Evolutionary conservation across 2,329 filamentous ascomycete species (phyloP), one percentile per base, ranked within the genome.

Genomic region (Pseudocercospora macadamiae): DNA sequence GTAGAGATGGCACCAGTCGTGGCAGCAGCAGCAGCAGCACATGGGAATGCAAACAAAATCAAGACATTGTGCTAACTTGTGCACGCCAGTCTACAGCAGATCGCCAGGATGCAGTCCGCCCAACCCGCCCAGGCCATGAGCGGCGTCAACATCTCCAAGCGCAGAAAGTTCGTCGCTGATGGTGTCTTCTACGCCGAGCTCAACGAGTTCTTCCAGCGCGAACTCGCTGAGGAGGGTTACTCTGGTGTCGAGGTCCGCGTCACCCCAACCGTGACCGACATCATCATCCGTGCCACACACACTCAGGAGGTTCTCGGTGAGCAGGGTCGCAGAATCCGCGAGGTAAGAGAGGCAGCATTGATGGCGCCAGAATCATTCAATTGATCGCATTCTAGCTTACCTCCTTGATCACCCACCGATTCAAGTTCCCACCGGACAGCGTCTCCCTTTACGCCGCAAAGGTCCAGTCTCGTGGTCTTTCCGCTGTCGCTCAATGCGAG

Each of bases 131-230:
- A 65, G 51, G 64, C 65, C 62, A 61, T 68, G 60, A 65, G 67
- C 67, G 69, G 70, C 64, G 63, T 64, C 64, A 73, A 72, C 69
- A 93, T 90, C 82, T 93, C 89, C 80, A 93, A 93, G 89, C 83
- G 89, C 82, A 90, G 90, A 87, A 93, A 82, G 78, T 80, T 82
- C 80, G 74, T 82, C 70, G 79, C 80, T 68, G 95, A 99, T 83
- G 95, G 95, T 89, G 95, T 99, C 77, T 99, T 99, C 91, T 99
- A 97, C 83, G 95, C 95, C 86, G 95, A 99, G 85, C 86, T 99
- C 82, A 99, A 99, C 89, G 95, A 99, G 86, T 99, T 99, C 90
- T 99, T 99, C 91, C 95, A 97, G 88, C 93, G 95, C 82, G 95
- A 99, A 85, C 87, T 99, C 79, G 95, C 95, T 79, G 95, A 99